phyloP scores from a whole-genome alignment of 768 basidiomycete species.

The Lactarius indigo region DNA sequence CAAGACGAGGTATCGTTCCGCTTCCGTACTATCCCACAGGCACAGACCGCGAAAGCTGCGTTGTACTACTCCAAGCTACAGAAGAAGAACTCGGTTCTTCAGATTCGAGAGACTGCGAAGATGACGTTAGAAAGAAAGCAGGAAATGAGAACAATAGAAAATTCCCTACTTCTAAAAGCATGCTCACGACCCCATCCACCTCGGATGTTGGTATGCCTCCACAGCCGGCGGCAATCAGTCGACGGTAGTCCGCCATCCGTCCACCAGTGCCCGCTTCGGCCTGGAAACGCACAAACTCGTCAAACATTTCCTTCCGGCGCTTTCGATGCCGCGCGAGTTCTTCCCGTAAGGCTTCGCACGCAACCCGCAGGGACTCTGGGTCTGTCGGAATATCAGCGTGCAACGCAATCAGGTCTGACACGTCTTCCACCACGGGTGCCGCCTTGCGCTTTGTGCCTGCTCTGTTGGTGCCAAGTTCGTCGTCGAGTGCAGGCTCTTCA shows the following conservation, averaged over 20 bases:
- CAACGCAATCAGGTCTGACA: constrained; percentile 59
- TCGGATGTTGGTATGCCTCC: constrained; percentile 83
- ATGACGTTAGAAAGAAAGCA: constrained; percentile 6
- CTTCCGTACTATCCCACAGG: constrained; percentile 21
- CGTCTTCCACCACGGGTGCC: constrained; percentile 48
- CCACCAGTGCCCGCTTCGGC: constrained; percentile 89
- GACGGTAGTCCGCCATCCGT: constrained; percentile 83
- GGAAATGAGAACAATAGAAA: constrained; percentile 3
- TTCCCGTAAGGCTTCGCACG: constrained; percentile 58
- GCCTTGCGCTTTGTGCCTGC: constrained; percentile 43
- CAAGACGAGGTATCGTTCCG: constrained; percentile 10
- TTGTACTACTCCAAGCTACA: constrained; percentile 37
- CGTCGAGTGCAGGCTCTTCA: constrained; percentile 29
- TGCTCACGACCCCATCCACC: constrained; percentile 80
- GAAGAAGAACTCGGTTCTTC: constrained; percentile 70
- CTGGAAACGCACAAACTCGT: constrained; percentile 73
- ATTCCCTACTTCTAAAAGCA: constrained; percentile 72
- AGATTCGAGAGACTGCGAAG: constrained; percentile 66
- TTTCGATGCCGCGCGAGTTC: constrained; percentile 64
- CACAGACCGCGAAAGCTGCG: constrained; percentile 17
- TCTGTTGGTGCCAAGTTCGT: constrained; percentile 6
- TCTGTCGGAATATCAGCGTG: constrained; percentile 57
- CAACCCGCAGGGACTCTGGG: constrained; percentile 47
- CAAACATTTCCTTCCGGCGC: constrained; percentile 69
- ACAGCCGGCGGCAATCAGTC: constrained; percentile 86